These are phyloP conservation scores for Ceratocystis albifundus DNA, from an alignment of 2,329 filamentous ascomycete species.

Conservation along the genomic window DNA sequence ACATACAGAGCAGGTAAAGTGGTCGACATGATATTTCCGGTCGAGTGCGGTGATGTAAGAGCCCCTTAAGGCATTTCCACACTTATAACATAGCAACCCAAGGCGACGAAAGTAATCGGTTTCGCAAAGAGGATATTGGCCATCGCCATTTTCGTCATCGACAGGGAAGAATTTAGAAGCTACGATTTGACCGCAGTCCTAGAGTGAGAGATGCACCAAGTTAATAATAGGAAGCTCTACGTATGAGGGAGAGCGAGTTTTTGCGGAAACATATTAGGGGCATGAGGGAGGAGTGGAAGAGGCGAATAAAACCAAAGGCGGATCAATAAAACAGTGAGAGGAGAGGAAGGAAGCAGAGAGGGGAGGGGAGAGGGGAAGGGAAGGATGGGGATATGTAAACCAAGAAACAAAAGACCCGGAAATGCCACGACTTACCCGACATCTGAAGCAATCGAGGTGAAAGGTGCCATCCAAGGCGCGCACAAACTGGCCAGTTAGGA, in stretches of 20 bases:
- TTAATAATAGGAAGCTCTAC: constrained; percentile 20
- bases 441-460: constrained; percentile 96
- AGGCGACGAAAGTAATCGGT: constrained; percentile 94
- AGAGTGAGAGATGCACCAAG: constrained; percentile 23
- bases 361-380: not conserved
- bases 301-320: not conserved
- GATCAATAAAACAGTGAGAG: not conserved
- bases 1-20: constrained; percentile 96
- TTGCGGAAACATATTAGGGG: not conserved
- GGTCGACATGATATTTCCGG: constrained; percentile 96
- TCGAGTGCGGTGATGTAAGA: constrained; percentile 98
- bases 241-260: constrained; percentile 15
- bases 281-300: not conserved
- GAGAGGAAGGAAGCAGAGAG: constrained; percentile 14
- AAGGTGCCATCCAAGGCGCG: constrained; percentile 86
- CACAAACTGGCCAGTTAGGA: constrained; percentile 89
- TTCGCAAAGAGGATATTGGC: constrained; percentile 91
- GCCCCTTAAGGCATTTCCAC: constrained; percentile 80
- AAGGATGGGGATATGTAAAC: constrained; percentile 21
- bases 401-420: constrained; percentile 9
- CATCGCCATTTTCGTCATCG: constrained; percentile 72
- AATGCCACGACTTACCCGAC: constrained; percentile 54
- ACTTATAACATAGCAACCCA: constrained; percentile 81
- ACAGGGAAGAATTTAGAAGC: constrained; percentile 98
- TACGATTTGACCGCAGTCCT: constrained; percentile 96